These are phyloP conservation scores for Microbotryomycetes sp. DNA, from an alignment of 1,284 basidiomycete genomes.

Conservation along the genomic window DNA sequence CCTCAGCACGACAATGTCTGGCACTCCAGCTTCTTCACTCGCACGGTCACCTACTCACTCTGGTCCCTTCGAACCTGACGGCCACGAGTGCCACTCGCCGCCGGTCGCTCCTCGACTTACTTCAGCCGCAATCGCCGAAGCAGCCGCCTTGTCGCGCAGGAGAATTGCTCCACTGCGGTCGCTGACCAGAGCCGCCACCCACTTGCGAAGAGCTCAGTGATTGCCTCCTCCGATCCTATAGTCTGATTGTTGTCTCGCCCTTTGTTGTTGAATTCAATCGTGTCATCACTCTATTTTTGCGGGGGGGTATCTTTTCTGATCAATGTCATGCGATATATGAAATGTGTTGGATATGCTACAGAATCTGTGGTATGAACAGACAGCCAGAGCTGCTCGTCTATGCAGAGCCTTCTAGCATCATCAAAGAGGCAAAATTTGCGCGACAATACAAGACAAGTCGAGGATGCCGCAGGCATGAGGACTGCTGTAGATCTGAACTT, in stretches of 20 bases:
- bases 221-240: no score
- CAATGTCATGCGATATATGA: no score
- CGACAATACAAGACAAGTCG: background rate
- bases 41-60: background rate
- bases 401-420: background rate
- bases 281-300: no score
- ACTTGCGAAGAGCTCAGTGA: no score
- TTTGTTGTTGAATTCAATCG: no score
- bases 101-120: no score
- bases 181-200: background rate
- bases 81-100: no score
- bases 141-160: background rate
- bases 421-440: background rate
- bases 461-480: background rate
- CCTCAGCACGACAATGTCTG: no score
- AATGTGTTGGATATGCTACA: background rate
- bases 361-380: background rate
- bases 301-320: no score
- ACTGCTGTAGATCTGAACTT: slow-evolving; percentile 9
- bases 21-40: background rate
- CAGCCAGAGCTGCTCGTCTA: background rate
- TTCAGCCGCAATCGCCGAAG: background rate
- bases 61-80: no score
- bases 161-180: background rate
- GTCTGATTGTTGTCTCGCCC: no score